phyloP scores from a whole-genome alignment of 768 basidiomycete genomes.

The Podaxis sp. region DNA sequence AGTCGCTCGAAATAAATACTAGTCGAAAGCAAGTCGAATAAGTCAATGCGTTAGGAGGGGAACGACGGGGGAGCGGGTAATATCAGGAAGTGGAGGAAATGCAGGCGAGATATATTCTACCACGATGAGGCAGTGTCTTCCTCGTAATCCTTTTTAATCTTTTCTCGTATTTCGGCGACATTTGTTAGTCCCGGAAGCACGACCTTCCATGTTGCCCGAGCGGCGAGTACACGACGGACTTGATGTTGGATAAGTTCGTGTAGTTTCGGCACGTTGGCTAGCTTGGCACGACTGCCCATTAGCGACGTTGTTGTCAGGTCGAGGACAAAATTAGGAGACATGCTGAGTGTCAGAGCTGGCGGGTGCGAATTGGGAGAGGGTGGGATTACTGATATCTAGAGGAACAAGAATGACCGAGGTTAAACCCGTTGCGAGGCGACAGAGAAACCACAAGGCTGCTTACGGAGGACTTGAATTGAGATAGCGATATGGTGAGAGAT shows the following conservation, averaged over 20 bases:
- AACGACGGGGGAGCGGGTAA: neutral
- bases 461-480: slow-evolving; percentile 67
- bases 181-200: slow-evolving; percentile 59
- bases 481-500: slow-evolving; percentile 74
- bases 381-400: slow-evolving; percentile 59
- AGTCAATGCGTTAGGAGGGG: neutral
- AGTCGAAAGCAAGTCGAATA: neutral
- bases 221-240: slow-evolving; percentile 60
- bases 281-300: slow-evolving; percentile 94
- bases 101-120: neutral
- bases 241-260: slow-evolving; percentile 92
- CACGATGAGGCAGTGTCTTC: slow-evolving; percentile 19
- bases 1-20: neutral
- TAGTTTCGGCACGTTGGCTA: slow-evolving; percentile 95
- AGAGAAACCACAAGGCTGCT: slow-evolving; percentile 19
- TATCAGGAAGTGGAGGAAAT: neutral
- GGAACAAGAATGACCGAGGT: neutral
- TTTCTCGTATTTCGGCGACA: slow-evolving; percentile 28
- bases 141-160: slow-evolving; percentile 27
- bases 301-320: slow-evolving; percentile 86
- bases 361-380: slow-evolving; percentile 49
- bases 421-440: slow-evolving; percentile 7
- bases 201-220: slow-evolving; percentile 62
- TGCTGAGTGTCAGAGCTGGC: slow-evolving; percentile 63
- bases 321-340: slow-evolving; percentile 84